Evolutionary conservation across 768 basidiomycete genomes (phyloP).

Genomic region (Agaricus subrufescens): DNA sequence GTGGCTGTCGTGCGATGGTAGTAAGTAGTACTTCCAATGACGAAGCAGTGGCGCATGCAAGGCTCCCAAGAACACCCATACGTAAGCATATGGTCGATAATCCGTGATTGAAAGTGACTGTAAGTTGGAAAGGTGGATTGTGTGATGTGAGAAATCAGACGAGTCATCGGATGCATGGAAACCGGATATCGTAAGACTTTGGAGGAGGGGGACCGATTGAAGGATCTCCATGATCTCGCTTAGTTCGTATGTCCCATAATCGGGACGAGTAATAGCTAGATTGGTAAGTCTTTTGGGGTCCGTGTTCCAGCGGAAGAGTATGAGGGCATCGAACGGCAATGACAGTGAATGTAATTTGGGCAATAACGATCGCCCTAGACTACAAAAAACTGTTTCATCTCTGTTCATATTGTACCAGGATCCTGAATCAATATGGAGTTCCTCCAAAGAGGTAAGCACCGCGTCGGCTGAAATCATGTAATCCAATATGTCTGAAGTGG

Average conservation of each 20-base stretch:
- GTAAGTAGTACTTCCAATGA: not conserved
- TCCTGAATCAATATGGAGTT: not conserved
- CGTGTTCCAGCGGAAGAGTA: not conserved
- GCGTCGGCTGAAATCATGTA: not conserved
- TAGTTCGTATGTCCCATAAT: not conserved
- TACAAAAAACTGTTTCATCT: no score
- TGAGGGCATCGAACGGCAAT: not conserved
- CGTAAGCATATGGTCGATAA: not conserved
- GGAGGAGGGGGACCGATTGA: not conserved
- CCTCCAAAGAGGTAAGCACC: not conserved
- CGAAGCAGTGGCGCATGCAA: not conserved
- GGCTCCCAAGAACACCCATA: not conserved
- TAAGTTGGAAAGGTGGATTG: not conserved
- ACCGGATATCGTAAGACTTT: not conserved
- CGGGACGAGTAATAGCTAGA: not conserved
- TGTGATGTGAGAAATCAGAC: not conserved
- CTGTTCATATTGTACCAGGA: not conserved
- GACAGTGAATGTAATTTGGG: not conserved
- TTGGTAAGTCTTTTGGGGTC: not conserved
- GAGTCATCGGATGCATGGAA: not conserved
- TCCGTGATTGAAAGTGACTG: not conserved
- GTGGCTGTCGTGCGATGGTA: not conserved
- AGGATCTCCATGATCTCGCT: not conserved
- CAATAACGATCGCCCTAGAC: not conserved
- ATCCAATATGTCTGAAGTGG: not conserved